phyloP scores from a whole-genome alignment of 208 protist genomes.

The Crithidia acanthocephali region DNA sequence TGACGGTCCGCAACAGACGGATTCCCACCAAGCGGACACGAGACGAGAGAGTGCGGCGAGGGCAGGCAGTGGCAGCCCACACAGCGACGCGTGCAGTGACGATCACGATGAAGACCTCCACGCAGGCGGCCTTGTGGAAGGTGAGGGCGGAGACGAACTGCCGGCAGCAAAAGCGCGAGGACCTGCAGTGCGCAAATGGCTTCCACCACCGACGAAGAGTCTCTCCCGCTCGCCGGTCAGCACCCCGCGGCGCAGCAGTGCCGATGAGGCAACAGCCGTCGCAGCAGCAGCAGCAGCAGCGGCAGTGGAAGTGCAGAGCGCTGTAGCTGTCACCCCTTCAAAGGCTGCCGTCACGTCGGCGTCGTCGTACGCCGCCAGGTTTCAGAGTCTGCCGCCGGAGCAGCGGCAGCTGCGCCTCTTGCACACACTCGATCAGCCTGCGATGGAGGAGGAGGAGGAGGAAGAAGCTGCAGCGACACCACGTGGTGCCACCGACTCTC shows the following conservation, averaged over 20 bases:
- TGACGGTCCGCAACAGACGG: too few relatives aligned
- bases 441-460: background rate
- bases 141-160: background rate
- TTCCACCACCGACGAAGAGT: slow-evolving; percentile 30
- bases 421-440: slow-evolving; percentile 8
- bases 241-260: background rate
- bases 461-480: background rate
- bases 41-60: too few relatives aligned
- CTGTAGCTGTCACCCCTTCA: background rate
- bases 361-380: slow-evolving; percentile 22
- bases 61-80: too few relatives aligned
- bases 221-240: slow-evolving; percentile 31
- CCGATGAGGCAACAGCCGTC: background rate
- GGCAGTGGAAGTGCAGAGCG: background rate
- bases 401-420: slow-evolving; percentile 33
- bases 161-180: background rate
- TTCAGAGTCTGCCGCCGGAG: slow-evolving; percentile 23
- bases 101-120: too few relatives aligned
- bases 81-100: too few relatives aligned
- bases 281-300: slow-evolving; percentile 6
- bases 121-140: too few relatives aligned
- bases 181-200: slow-evolving; percentile 15
- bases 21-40: too few relatives aligned
- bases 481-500: background rate
- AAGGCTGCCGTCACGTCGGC: background rate